Base-by-base conservation (phyloP, 306 rosid genomes). In the Acacia crassicarpa region DNA sequence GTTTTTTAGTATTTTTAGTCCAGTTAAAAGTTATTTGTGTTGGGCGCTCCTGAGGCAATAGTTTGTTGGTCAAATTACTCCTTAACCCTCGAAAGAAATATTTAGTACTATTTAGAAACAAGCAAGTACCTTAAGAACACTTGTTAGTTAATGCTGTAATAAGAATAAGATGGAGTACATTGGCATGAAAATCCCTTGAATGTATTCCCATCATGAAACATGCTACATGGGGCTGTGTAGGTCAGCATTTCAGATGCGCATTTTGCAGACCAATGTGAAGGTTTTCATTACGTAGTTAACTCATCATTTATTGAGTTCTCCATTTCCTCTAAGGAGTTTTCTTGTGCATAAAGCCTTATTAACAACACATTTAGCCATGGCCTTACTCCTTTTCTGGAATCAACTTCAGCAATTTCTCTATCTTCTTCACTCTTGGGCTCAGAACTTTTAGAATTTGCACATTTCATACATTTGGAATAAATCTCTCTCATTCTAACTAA, bases 321-420 rank as follows among this genome's bases (percentile, higher is more conserved):
- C 98, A 93, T 93, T 69, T 75, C 77, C 63, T 89, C 94, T 78
- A 93, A 77, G 82, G 67, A 71, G 86, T 89, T 86, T 78, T 84
- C 92, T 76, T 85, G 81, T 40, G 97, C 94, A 85, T 93, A 93
- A 70, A 93, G 82, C 40, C 22, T 85, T 67, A 90, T 93, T 87
- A 93, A 80, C 88, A 87, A 27, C 45, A 87, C 94, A 81, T 91
- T 88, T 86, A 94, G 87, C 98, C 97, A 92, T 22, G 97, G 89
- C 41, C 88, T 81, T 94, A 90, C 32, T 88, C 89, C 44, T 87
- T 65, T 82, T 88, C 86, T 35, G 95, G 94, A 79, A 93, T 89
- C 80, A 84, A 74, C 84, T 88, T 85, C 87, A 86, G 40, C 82
- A 95, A 83, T 4, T 3, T 78, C 85, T 83, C 86, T 75, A 95